Conservation (phyloP, 2,329 filamentous ascomycete genomes). For the Colletotrichum neosansevieriae region DNA sequence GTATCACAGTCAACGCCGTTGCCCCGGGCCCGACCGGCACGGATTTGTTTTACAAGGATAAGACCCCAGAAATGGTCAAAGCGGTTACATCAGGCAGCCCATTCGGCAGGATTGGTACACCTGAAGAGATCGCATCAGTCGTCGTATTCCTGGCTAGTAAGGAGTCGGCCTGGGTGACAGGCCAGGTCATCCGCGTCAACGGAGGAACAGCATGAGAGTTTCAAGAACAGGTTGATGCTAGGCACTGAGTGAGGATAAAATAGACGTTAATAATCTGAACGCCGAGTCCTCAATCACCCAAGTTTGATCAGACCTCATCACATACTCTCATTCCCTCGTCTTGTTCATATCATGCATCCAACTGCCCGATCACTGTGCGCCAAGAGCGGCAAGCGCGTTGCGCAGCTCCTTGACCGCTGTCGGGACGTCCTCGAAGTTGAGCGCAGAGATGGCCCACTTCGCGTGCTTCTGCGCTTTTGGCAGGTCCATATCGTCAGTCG, state of each 20-base stretch:
- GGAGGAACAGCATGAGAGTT: constrained; percentile 46
- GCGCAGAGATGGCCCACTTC: constrained; percentile 94
- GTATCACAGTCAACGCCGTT: constrained; percentile 58
- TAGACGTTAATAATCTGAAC: background rate
- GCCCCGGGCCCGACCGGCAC: constrained; percentile 63
- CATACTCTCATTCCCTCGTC: background rate
- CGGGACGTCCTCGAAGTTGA: constrained; percentile 95
- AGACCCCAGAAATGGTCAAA: constrained; percentile 59
- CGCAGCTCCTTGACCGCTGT: constrained; percentile 90
- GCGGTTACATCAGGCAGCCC: constrained; percentile 48
- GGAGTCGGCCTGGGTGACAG: constrained; percentile 58
- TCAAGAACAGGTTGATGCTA: background rate
- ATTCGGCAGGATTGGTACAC: constrained; percentile 42
- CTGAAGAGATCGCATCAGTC: constrained; percentile 57
- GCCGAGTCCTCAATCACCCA: background rate
- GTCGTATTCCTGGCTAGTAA: constrained; percentile 47
- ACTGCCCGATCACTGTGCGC: constrained; percentile 57
- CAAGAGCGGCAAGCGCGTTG: constrained; percentile 78
- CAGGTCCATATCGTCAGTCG: constrained; percentile 67
- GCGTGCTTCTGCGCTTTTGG: constrained; percentile 92
- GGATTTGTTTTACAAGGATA: constrained; percentile 65
- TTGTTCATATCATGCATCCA: background rate
- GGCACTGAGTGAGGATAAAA: background rate
- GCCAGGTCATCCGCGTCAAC: constrained; percentile 54
- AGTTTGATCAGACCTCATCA: background rate